Percentiles rank a stretch among this genome's conserved stretches.
Evolutionary conservation across 352 stramenopile species (phyloP).

Genomic region (Globisporangium canariense): DNA sequence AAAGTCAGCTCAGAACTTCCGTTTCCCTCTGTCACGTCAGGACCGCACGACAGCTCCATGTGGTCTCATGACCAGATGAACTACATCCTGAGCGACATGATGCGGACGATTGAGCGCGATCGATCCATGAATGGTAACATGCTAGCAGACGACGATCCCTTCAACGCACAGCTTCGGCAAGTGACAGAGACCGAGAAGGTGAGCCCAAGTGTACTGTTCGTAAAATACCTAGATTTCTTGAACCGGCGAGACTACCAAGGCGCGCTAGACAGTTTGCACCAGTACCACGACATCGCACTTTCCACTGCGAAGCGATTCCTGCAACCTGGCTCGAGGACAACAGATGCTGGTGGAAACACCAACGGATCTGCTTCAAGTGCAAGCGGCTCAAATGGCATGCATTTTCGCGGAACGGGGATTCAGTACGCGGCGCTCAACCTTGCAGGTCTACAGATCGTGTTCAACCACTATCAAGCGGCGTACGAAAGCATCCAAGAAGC

Average conservation of each 20-base stretch:
- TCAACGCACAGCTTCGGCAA: constrained; percentile 3
- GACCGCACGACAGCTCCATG: constrained; percentile 27
- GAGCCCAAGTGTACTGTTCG: constrained; percentile 70
- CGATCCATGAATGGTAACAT: constrained; percentile 11
- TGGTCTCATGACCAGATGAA: constrained; percentile 63
- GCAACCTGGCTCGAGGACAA: not conserved
- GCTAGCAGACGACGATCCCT: not conserved
- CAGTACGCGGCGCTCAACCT: constrained; percentile 92
- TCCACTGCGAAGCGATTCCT: constrained; percentile 25
- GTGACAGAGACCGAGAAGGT: constrained; percentile 16
- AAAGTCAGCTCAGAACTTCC: not conserved
- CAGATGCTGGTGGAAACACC: not conserved
- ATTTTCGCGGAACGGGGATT: constrained; percentile 65
- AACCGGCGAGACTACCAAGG: constrained; percentile 77
- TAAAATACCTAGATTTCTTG: constrained; percentile 85
- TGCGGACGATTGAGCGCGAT: constrained; percentile 21
- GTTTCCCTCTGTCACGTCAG: constrained; percentile 7
- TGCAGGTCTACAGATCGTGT: constrained; percentile 82
- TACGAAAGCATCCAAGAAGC: constrained; percentile 90
- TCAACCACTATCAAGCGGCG: constrained; percentile 73
- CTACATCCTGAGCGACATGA: constrained; percentile 52
- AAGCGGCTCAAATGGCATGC: constrained; percentile 18
- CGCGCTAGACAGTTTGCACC: constrained; percentile 89
- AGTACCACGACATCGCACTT: constrained; percentile 92
- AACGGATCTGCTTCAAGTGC: constrained; percentile 10